Conservation (phyloP, 306 rosid species). For the Vicia villosa region DNA sequence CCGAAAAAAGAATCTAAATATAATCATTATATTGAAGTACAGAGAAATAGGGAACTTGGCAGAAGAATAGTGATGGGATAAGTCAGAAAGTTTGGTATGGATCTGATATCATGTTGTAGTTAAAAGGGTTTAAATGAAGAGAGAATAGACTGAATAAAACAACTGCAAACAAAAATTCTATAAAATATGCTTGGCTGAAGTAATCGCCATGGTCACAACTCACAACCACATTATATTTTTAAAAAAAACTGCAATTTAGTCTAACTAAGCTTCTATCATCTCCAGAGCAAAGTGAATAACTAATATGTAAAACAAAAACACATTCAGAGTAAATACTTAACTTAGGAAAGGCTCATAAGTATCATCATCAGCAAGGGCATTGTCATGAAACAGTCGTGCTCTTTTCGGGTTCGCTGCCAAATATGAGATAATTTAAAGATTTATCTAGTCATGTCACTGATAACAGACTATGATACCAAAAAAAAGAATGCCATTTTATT, state of each 20-base stretch:
- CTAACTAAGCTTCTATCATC: not conserved
- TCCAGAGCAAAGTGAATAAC: conserved; percentile 5
- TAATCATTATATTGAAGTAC: not conserved
- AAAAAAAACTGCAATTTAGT: conserved; percentile 8
- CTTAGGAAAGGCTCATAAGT: conserved; percentile 91
- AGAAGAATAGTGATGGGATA: not conserved
- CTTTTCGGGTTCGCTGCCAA: conserved; percentile 85
- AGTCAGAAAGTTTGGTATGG: not conserved
- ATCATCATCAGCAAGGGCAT: conserved; percentile 69
- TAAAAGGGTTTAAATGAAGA: not conserved
- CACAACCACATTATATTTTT: not conserved
- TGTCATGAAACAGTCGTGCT: conserved; percentile 88
- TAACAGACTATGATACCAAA: too few relatives aligned
- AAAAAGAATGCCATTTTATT: not conserved
- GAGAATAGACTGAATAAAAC: not conserved
- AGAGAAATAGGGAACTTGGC: not conserved
- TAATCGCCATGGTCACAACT: conserved; percentile 13
- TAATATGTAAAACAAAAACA: conserved; percentile 28
- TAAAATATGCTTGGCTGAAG: not conserved
- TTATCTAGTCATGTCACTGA: not conserved
- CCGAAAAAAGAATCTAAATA: not conserved
- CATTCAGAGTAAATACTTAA: conserved; percentile 47
- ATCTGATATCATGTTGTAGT: not conserved
- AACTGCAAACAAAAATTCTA: not conserved
- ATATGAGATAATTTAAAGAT: conserved; percentile 31